Evolutionary conservation across 192 early-diverging fungal genomes (phyloP).

Genomic region (Entomortierella parvispora): DNA sequence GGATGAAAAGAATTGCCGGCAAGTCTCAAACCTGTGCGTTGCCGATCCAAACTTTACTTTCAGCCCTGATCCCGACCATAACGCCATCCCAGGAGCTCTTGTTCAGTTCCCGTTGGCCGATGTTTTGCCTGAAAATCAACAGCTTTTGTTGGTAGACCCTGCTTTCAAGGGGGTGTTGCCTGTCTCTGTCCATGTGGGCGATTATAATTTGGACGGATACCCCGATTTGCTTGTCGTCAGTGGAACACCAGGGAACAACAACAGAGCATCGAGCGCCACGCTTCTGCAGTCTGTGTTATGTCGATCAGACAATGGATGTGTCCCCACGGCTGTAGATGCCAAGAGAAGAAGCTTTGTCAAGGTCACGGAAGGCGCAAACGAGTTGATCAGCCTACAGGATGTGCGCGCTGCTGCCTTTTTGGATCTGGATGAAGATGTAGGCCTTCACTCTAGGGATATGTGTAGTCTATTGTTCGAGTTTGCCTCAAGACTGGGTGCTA

Average conservation of each 20-base stretch:
- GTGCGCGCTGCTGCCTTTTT: slow-evolving; percentile 80
- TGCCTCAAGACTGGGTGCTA: no score
- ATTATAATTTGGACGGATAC: slow-evolving; percentile 92
- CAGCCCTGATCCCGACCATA: slow-evolving; percentile 62
- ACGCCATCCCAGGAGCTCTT: slow-evolving; percentile 45
- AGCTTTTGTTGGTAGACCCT: slow-evolving; percentile 52
- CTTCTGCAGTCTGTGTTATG: slow-evolving; percentile 77
- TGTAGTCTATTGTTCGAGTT: no score
- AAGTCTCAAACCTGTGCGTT: slow-evolving; percentile 75
- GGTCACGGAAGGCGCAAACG: slow-evolving; percentile 72
- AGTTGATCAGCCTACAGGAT: slow-evolving; percentile 58
- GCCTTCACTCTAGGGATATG: no score
- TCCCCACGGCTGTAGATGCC: slow-evolving; percentile 51
- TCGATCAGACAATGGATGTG: slow-evolving; percentile 52
- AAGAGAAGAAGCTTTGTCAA: slow-evolving; percentile 70
- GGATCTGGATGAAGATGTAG: slow-evolving; percentile 92
- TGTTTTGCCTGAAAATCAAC: slow-evolving; percentile 60
- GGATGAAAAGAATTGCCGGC: slow-evolving; percentile 66
- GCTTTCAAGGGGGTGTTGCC: slow-evolving; percentile 65
- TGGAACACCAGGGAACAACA: slow-evolving; percentile 46
- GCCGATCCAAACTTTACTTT: slow-evolving; percentile 75
- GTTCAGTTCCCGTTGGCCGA: slow-evolving; percentile 51
- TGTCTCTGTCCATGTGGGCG: slow-evolving; percentile 69
- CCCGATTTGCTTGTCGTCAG: slow-evolving; percentile 86
- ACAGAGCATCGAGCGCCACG: slow-evolving; percentile 61